Evolutionary conservation across 2,329 filamentous ascomycete genomes (phyloP), one percentile per base, ranked within the genome.

Genomic region (Xylariaceae sp.): DNA sequence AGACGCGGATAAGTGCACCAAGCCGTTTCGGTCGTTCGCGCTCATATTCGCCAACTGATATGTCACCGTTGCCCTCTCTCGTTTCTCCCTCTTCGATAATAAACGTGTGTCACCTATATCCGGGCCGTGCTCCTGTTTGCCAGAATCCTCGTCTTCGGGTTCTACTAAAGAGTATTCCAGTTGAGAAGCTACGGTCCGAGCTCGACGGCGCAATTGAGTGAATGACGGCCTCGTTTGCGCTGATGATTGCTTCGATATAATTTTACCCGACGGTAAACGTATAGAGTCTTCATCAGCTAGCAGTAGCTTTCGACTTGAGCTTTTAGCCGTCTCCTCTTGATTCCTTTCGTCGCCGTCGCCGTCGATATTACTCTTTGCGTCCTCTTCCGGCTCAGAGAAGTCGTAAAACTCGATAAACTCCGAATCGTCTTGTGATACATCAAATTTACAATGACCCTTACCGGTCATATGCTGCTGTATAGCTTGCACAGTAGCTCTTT

Each of bases 401-500:
- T 66, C 54, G 43, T 66, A 68, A 21, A 68, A 66, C n/a, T 68
- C 64, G 20, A 50, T 52, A 49, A 63, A 66, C 29, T 67, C 65
- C 0, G 64, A 66, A 37, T 60, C 58, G 26, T 32, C 33, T n/a
- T 53, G 47, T 11, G 55, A 50, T 40, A 67, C 51, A 21, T 66
- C 64, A 18, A 67, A 62, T 33, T 40, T 61, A 13, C 64, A 68
- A 36, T 67, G 64, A 5, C 64, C 61, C 43, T 67, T 68, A 21
- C 60, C 56, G 8, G 56, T 55, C 65, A 68, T 68, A 15, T 68
- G 81, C 29, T 80, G 77, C 56, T 79, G 77, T 0, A 76, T 74
- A 0, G 73, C 81, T 43, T 77, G 69, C 0, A 70, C 67, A 0
- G 74, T 78, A 0, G 64, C 63, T 26, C 76, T 71, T 30, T 73